Percentiles rank a stretch among this genome's conserved stretches.
phyloP scores from a whole-genome alignment of 371 early-diverging fungal genomes.

The Funneliformis caledonium region DNA sequence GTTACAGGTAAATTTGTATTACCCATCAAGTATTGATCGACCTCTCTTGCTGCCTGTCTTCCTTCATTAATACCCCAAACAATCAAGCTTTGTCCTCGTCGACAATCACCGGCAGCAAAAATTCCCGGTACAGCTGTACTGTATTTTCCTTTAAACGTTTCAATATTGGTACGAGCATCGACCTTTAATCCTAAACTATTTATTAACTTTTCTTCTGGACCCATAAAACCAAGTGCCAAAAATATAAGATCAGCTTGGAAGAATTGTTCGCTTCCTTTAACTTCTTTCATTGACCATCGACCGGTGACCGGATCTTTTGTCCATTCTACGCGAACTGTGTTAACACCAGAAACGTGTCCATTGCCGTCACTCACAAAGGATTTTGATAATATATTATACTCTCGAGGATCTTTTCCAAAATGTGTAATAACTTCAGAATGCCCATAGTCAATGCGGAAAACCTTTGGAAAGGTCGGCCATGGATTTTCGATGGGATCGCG shows the following conservation, averaged over 20 bases:
- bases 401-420: constrained; percentile 92
- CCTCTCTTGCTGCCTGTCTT: constrained; percentile 91
- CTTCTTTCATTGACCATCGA: constrained; percentile 88
- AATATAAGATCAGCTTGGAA: constrained; percentile 90
- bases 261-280: constrained; percentile 81
- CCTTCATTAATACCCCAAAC: constrained; percentile 99
- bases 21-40: constrained; percentile 79
- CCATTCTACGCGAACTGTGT: constrained; percentile 95
- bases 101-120: constrained; percentile 93
- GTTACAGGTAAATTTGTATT: constrained; percentile 68
- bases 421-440: constrained; percentile 89
- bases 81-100: constrained; percentile 92
- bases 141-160: constrained; percentile 80
- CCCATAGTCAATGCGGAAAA: constrained; percentile 83
- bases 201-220: constrained; percentile 87
- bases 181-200: constrained; percentile 76
- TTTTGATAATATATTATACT: constrained; percentile 91
- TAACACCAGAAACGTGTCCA: constrained; percentile 84
- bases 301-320: constrained; percentile 74
- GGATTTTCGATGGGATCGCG: constrained; percentile 85
- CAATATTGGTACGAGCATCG: constrained; percentile 77
- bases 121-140: constrained; percentile 70
- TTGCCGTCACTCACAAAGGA: constrained; percentile 88
- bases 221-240: constrained; percentile 96
- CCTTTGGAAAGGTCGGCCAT: constrained; percentile 95